Evolutionary conservation across 2,329 filamentous ascomycete genomes (phyloP).

Genomic region (Tolypocladium guangdongense): DNA sequence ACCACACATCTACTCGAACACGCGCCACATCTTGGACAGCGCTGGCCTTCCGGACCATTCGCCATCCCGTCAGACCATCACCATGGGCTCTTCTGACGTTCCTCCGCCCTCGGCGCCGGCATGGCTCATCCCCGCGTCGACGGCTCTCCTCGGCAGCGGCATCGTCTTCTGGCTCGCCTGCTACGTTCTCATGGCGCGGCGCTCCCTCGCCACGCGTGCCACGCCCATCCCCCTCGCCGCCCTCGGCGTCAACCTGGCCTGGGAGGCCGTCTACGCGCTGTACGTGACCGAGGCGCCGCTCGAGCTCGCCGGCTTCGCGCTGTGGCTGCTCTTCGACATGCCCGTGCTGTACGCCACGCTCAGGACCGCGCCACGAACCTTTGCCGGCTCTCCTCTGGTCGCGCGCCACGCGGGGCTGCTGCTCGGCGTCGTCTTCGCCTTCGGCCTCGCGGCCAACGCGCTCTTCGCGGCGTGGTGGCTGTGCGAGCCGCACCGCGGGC

Average conservation of each 20-base stretch:
- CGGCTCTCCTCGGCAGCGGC: constrained; percentile 22
- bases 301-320: constrained; percentile 31
- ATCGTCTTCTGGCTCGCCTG: constrained; percentile 28
- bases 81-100: constrained; percentile 28
- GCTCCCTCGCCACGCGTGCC: constrained; percentile 32
- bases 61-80: not conserved
- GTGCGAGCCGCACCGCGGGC: constrained; percentile 25
- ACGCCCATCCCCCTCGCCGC: constrained; percentile 39
- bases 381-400: constrained; percentile 28
- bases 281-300: constrained; percentile 32
- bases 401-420: constrained; percentile 28
- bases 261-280: constrained; percentile 39
- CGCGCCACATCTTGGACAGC: too few relatives aligned
- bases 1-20: too few relatives aligned
- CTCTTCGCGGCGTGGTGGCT: constrained; percentile 38
- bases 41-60: not conserved
- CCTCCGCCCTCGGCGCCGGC: constrained; percentile 21
- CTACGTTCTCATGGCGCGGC: constrained; percentile 36
- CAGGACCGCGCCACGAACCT: constrained; percentile 31
- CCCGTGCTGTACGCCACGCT: constrained; percentile 34
- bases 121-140: constrained; percentile 27
- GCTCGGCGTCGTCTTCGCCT: constrained; percentile 21
- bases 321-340: constrained; percentile 39
- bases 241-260: constrained; percentile 37
- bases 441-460: constrained; percentile 27